Evolutionary conservation across 345 rosid genomes (phyloP).

Genomic region (Dovyalis caffra): DNA sequence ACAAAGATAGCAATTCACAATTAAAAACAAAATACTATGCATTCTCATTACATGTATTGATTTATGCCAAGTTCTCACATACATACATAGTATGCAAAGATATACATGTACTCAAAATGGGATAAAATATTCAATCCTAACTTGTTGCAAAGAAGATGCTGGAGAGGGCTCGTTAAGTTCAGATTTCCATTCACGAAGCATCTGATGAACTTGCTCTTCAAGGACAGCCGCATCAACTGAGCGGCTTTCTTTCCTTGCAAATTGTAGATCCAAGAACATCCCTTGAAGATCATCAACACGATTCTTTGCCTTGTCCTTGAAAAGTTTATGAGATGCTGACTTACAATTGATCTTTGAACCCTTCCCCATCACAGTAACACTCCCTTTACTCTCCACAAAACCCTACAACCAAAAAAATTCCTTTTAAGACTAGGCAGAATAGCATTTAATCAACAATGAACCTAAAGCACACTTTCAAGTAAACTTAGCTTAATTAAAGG

Average conservation of each 20-base stretch:
- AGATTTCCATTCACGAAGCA: slow-evolving; percentile 98
- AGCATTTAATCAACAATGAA: neutral
- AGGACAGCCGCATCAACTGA: slow-evolving; percentile 63
- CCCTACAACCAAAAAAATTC: neutral
- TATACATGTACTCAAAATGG: slow-evolving; percentile 17
- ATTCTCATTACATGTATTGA: neutral
- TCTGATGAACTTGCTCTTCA: slow-evolving; percentile 99
- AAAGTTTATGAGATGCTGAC: slow-evolving; percentile 90
- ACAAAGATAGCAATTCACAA: slow-evolving; percentile 7
- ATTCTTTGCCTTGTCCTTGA: slow-evolving; percentile 93
- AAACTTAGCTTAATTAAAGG: neutral
- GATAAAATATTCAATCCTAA: slow-evolving; percentile 32
- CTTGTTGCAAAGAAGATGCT: slow-evolving; percentile 95
- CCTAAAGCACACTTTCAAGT: neutral
- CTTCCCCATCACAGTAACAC: slow-evolving; percentile 60
- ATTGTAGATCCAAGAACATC: slow-evolving; percentile 81
- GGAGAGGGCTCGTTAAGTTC: slow-evolving; percentile 99
- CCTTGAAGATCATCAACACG: slow-evolving; percentile 98
- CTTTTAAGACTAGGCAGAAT: neutral
- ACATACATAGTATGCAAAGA: neutral
- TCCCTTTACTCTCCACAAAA: slow-evolving; percentile 10
- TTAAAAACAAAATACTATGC: slow-evolving; percentile 6
- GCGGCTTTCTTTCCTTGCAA: slow-evolving; percentile 90
- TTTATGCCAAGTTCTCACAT: neutral
- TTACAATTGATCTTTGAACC: slow-evolving; percentile 80